These are phyloP conservation scores for Hypoxylon sp. DNA, from an alignment of 2,329 filamentous ascomycete species.

Conservation along the genomic window DNA sequence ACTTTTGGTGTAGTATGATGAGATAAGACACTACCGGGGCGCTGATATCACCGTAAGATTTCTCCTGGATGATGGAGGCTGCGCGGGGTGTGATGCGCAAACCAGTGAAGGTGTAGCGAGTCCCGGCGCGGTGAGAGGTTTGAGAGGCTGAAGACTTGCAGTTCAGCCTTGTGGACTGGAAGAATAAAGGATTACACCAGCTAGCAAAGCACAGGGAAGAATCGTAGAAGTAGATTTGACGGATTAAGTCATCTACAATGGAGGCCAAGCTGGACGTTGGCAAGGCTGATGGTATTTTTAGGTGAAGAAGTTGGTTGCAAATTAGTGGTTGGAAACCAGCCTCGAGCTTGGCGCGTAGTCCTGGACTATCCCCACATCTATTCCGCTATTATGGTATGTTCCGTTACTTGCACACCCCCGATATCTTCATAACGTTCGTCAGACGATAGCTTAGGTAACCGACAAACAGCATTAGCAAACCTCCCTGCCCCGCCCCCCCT, in stretches of 20 bases:
- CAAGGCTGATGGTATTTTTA: constrained; percentile 11
- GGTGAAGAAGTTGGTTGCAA: background rate
- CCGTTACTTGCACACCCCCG: background rate
- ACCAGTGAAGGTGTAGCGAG: background rate
- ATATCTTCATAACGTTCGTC: too few relatives aligned
- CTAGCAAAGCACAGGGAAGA: background rate
- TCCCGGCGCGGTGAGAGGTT: background rate
- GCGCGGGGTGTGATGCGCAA: background rate
- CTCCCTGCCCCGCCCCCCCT: too few relatives aligned
- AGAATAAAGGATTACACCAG: background rate
- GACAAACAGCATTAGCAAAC: too few relatives aligned
- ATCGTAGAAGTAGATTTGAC: background rate
- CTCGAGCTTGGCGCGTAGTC: constrained; percentile 18
- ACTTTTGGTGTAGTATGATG: too few relatives aligned
- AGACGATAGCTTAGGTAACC: too few relatives aligned
- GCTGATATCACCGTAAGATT: background rate
- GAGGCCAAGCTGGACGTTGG: background rate
- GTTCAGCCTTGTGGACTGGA: background rate
- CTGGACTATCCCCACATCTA: background rate
- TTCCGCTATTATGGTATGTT: background rate
- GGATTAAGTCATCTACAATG: background rate
- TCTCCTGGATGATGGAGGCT: background rate
- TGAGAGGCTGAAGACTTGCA: background rate
- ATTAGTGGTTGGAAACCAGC: constrained; percentile 12
- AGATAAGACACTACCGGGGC: background rate